Percentiles rank a stretch among this genome's conserved stretches.
Conservation (phyloP, 768 basidiomycete species). For the Austroboletus eburneus region DNA sequence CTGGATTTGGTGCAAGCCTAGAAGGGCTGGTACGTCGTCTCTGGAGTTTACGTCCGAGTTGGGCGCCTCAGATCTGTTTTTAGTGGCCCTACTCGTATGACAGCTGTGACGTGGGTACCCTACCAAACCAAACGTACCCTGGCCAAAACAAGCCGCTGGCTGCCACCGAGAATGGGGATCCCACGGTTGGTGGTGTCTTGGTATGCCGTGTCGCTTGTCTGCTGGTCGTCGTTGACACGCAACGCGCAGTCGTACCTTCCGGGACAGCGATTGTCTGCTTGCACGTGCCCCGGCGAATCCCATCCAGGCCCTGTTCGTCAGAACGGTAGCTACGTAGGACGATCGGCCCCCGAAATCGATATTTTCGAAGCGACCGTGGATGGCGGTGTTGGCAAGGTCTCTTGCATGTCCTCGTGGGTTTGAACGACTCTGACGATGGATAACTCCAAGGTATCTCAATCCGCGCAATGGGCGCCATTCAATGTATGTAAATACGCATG, state of each 20-base stretch:
- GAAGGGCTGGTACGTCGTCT: conserved; percentile 56
- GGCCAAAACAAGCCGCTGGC: conserved; percentile 42
- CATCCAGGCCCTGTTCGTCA: conserved; percentile 52
- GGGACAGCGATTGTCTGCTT: conserved; percentile 54
- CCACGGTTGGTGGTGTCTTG: conserved; percentile 23
- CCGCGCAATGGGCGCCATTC: conserved; percentile 43
- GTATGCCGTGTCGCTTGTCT: conserved; percentile 5
- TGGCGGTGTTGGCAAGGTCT: conserved; percentile 31
- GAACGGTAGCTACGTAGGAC: conserved; percentile 48
- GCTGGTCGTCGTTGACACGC: conserved; percentile 2
- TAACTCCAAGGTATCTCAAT: conserved; percentile 45
- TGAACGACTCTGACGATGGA: conserved; percentile 7
- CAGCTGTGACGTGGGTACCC: conserved; percentile 73
- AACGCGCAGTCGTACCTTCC: conserved; percentile 40
- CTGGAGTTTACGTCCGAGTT: background rate
- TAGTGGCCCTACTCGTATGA: conserved; percentile 55
- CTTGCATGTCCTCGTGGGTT: conserved; percentile 5
- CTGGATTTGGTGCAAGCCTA: conserved; percentile 52
- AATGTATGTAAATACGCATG: conserved; percentile 23
- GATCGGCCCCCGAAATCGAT: conserved; percentile 59
- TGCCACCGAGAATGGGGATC: conserved; percentile 39
- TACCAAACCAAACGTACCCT: conserved; percentile 65
- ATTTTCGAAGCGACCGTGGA: conserved; percentile 48
- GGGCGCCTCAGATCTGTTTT: background rate
- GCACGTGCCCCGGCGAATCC: conserved; percentile 54